Evolutionary conservation across 345 rosid species (phyloP), one percentile per base, ranked within the genome.

Genomic region (Lepidium sativum): DNA sequence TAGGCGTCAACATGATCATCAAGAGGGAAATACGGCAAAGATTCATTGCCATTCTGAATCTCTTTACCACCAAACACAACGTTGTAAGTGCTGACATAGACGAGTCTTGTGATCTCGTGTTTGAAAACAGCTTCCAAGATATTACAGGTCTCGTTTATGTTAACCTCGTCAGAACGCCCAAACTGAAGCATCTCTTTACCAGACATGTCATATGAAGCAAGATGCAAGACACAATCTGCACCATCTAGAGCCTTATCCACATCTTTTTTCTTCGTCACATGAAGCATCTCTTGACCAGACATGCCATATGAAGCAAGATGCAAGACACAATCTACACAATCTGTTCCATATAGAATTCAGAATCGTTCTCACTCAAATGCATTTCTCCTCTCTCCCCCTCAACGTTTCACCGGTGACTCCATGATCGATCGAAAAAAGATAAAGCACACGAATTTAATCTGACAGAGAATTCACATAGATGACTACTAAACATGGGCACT

Each of bases 171-270:
- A 8, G 86, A 87, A 8, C 91, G 91, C 11, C 92, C 86, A 35
- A 85, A 77, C 71, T 79, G 98, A 34, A 92, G 77, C 98, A 92
- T 85, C 77, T 92, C 97, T 72, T 89, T 92, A 35, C 98, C 98
- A 0, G 96, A 89, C 89, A 92, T 92, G 53, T 97, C 98, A 67
- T 23, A 87, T 1, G 98, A 92, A 73, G 96, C 94, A 15, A 92
- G 84, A 78, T 89, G 97, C 71, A 92, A 77, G 6, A 89, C 96
- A 69, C 97, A 92, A 66, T 86, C 77, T 0, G 81, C 88, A 14
- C 96, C 94, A 0, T 81, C 79, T 17, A 87, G 12, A 31, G 91
- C 89, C 73, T 69, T 84, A 2, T 79, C 86, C 1, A 89, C 87
- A 69, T 92, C 96, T 6, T 75, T 66, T 77, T 79, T 83, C 45